phyloP scores from a whole-genome alignment of 2,329 filamentous ascomycete species.

The Lecanosticta acicola region DNA sequence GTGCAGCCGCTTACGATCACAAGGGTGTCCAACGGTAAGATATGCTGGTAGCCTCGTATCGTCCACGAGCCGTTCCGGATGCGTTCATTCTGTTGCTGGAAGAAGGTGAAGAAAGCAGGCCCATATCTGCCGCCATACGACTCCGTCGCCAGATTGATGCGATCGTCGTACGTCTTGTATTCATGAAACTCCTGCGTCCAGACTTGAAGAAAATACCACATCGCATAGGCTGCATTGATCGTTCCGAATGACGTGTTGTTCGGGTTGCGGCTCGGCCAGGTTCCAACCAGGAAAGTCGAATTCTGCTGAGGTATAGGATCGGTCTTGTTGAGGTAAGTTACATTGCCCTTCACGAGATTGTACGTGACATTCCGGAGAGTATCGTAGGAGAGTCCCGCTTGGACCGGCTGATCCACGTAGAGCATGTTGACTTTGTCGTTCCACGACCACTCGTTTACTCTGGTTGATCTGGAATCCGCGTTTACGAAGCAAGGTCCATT shows the following conservation, averaged over 20 bases:
- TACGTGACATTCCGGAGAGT: constrained; percentile 35
- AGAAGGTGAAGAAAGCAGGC: constrained; percentile 51
- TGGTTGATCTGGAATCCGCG: constrained; percentile 46
- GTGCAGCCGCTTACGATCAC: constrained; percentile 50
- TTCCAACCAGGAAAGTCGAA: constrained; percentile 49
- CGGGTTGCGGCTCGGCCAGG: constrained; percentile 43
- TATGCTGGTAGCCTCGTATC: constrained; percentile 21
- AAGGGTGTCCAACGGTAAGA: constrained; percentile 46
- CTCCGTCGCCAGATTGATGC: constrained; percentile 49
- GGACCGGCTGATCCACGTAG: constrained; percentile 59
- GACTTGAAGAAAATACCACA: constrained; percentile 56
- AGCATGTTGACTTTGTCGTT: constrained; percentile 54
- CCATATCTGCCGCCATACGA: constrained; percentile 53
- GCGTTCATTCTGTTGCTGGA: constrained; percentile 52
- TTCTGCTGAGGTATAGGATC: constrained; percentile 42
- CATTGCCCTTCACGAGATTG: constrained; percentile 24
- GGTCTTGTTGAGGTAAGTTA: constrained; percentile 11
- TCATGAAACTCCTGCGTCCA: constrained; percentile 62
- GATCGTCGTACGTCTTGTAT: constrained; percentile 55
- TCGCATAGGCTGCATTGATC: constrained; percentile 48
- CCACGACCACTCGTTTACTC: constrained; percentile 55
- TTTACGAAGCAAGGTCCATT: constrained; percentile 52
- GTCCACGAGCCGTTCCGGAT: constrained; percentile 38
- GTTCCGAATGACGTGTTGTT: constrained; percentile 45
- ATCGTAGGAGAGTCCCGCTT: constrained; percentile 53